Evolutionary conservation across 2,329 filamentous ascomycete genomes (phyloP), one percentile per base, ranked within the genome.

Genomic region (Seiridium unicorne): DNA sequence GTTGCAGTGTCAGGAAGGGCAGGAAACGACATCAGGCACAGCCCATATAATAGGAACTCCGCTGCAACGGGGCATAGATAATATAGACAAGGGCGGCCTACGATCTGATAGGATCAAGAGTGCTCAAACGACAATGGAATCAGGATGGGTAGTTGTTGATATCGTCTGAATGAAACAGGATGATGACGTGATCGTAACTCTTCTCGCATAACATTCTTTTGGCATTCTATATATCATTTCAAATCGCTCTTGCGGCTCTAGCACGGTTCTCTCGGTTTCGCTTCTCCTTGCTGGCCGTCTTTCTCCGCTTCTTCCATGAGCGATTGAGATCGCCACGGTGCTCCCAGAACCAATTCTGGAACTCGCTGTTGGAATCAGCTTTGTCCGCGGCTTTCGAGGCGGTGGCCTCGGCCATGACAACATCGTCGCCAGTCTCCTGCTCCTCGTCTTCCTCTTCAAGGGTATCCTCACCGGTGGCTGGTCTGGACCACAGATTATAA

Each of bases 311-410:
- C 77, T 87, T 88, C 88, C 88, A 90, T 11, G 85, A 84, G 57
- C 83, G 76, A 69, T 89, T 90, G 57, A 88, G 76, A 44, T 89
- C 84, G 1, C 87, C 82, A 13, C 88, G 77, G 63, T 88, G 84
- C 65, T 89, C 84, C 81, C 86, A 90, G 73, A 90, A 90, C 81
- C 84, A 88, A 59, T 84, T 82, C 69, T 87, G 84, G 66, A 89
- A 89, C 62, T 88, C 84, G 49, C 75, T 77, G 4, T 58, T 58
- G 38, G 66, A 5, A 61, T 42, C 10, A 55, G 49, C 13, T 56
- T 55, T 56, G 0, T 53, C 57, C 3, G 55, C 55, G 3, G 54
- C 44, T 26, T 55, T 47, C 4, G 58, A 34, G 26, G 51, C 59
- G 38, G 59, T 44, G 31, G 60, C 42, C 3, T 64, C 64, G 1